A percentile compares a stretch with the other conserved stretches of the same genome.
These are phyloP conservation scores for Kuraishia borneana DNA, from an alignment of 805 yeast genomes.

Conservation along the genomic window DNA sequence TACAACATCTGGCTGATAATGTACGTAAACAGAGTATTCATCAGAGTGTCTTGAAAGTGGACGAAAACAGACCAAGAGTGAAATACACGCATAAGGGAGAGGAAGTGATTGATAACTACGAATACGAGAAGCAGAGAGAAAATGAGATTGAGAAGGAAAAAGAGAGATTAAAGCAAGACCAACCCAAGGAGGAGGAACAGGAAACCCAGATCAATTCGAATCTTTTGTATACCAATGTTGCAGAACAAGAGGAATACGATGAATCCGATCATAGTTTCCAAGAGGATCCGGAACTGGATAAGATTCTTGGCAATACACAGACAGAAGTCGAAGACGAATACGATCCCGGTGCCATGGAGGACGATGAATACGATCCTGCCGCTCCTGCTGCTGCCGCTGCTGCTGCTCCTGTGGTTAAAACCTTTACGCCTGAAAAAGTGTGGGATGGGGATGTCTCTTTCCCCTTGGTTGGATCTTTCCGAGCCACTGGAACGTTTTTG, in stretches of 20 bases:
- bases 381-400: slow-evolving; percentile 7
- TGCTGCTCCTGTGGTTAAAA: slow-evolving; percentile 1
- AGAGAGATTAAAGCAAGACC: slow-evolving; percentile 3
- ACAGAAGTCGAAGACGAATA: neutral
- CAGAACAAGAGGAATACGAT: neutral
- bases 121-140: slow-evolving; percentile 14
- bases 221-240: neutral
- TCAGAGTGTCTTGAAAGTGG: slow-evolving; percentile 48
- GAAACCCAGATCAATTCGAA: neutral
- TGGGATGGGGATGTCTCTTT: slow-evolving; percentile 8
- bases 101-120: slow-evolving; percentile 55
- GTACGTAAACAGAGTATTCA: slow-evolving; percentile 60
- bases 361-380: slow-evolving; percentile 14
- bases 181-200: slow-evolving; percentile 2
- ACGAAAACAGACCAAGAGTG: slow-evolving; percentile 47
- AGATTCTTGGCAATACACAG: neutral
- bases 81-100: slow-evolving; percentile 85
- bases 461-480: slow-evolving; percentile 6
- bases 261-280: neutral
- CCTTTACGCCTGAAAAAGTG: neutral
- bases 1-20: slow-evolving; percentile 56
- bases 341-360: neutral
- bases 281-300: slow-evolving; percentile 2
- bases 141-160: slow-evolving; percentile 1
- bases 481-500: slow-evolving; percentile 2